Conservation (phyloP, 768 basidiomycete species). For the Boletus eberwhitei region DNA sequence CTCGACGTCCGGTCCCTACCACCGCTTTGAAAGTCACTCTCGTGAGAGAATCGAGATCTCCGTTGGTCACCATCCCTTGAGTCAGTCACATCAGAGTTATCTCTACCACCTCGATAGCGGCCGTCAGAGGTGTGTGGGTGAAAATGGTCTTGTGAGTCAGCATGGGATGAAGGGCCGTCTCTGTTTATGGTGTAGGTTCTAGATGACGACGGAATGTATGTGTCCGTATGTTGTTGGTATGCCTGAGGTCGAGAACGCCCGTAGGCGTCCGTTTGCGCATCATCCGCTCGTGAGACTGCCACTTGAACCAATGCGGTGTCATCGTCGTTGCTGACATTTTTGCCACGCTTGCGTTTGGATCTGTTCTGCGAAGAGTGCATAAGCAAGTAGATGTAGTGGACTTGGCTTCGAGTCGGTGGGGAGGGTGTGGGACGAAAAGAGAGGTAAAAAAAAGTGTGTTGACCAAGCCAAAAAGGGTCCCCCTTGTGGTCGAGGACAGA, state of each 20-base stretch:
- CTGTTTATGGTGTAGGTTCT: constrained; percentile 46
- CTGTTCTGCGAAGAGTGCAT: constrained; percentile 40
- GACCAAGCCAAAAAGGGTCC: constrained; percentile 28
- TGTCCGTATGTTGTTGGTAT: constrained; percentile 42
- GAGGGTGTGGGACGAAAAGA: constrained; percentile 19
- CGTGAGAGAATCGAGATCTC: constrained; percentile 38
- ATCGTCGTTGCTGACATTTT: constrained; percentile 51
- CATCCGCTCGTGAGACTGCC: constrained; percentile 47
- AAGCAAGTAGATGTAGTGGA: constrained; percentile 21
- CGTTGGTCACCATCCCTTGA: constrained; percentile 48
- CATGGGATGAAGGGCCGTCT: constrained; percentile 50
- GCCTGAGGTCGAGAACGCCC: constrained; percentile 47
- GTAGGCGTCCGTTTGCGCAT: constrained; percentile 51
- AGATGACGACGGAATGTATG: constrained; percentile 43
- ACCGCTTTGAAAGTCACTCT: constrained; percentile 40
- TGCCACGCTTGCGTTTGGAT: constrained; percentile 50
- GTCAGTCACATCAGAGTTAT: constrained; percentile 43
- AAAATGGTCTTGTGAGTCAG: constrained; percentile 42
- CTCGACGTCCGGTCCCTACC: constrained; percentile 45
- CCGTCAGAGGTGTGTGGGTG: constrained; percentile 41
- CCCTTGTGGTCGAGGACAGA: constrained; percentile 23
- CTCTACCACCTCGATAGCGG: constrained; percentile 51
- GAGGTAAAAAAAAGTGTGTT: constrained; percentile 28
- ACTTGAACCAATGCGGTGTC: constrained; percentile 36
- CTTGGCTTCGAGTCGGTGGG: constrained; percentile 18